A percentile compares a stretch with the other conserved stretches of the same genome.
These are phyloP conservation scores for Candida sp. DNA, from an alignment of 1,139 yeast genomes.

Conservation along the genomic window DNA sequence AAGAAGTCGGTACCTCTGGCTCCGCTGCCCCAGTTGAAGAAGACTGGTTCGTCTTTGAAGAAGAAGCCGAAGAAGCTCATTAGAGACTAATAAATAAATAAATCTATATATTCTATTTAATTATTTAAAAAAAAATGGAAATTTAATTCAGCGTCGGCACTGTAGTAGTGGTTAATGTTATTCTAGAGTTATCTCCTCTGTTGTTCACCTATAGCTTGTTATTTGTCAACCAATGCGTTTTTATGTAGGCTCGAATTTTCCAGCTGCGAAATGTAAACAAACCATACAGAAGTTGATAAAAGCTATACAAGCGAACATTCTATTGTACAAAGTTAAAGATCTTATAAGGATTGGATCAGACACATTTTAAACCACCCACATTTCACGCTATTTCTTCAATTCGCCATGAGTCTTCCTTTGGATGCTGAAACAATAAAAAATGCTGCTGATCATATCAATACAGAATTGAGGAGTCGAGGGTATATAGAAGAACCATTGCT, in stretches of 20 bases:
- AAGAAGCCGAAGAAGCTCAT: slow-evolving; percentile 67
- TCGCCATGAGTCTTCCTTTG: slow-evolving; percentile 5
- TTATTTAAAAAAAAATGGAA: neutral
- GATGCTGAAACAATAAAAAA: slow-evolving; percentile 32
- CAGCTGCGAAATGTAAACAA: neutral
- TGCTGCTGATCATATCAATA: slow-evolving; percentile 39
- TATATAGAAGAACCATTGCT: slow-evolving; percentile 30
- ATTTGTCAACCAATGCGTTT: too few relatives aligned
- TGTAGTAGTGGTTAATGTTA: too few relatives aligned
- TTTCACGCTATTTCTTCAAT: too few relatives aligned
- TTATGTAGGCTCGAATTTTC: neutral
- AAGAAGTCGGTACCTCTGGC: slow-evolving; percentile 33
- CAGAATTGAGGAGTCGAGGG: slow-evolving; percentile 34
- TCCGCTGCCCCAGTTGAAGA: slow-evolving; percentile 54
- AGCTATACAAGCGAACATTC: too few relatives aligned
- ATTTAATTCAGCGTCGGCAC: too few relatives aligned
- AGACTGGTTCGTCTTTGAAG: slow-evolving; percentile 84
- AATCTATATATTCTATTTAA: neutral
- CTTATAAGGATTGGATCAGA: neutral
- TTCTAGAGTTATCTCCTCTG: too few relatives aligned
- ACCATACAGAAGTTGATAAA: neutral
- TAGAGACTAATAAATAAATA: slow-evolving; percentile 25
- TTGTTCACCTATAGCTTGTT: too few relatives aligned
- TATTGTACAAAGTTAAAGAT: neutral
- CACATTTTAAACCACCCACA: too few relatives aligned